A percentile compares a stretch with the other conserved stretches of the same genome.
Conservation (phyloP, 129 eudicot species). For the Saposhnikovia divaricata region DNA sequence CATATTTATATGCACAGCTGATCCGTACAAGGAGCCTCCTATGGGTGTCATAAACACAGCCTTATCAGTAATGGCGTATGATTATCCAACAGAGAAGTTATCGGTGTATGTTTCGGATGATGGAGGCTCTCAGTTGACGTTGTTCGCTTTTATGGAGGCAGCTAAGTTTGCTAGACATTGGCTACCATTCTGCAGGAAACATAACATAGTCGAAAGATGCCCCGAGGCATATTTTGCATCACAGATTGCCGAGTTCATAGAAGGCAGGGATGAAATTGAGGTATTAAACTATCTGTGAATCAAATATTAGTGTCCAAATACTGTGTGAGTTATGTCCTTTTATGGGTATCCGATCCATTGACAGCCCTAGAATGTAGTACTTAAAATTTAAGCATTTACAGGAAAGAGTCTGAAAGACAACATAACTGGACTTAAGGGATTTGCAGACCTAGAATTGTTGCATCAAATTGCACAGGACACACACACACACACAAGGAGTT, state of each 20-base stretch:
- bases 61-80: constrained; percentile 62
- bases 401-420: too few relatives aligned
- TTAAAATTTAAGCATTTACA: too few relatives aligned
- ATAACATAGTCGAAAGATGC: constrained; percentile 42
- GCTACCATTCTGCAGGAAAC: constrained; percentile 69
- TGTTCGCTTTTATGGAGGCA: constrained; percentile 77
- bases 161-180: constrained; percentile 60
- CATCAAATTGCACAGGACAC: too few relatives aligned
- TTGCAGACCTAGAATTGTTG: not conserved
- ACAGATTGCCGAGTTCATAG: not conserved
- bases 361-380: too few relatives aligned
- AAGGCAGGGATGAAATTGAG: constrained; percentile 36
- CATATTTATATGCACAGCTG: constrained; percentile 72
- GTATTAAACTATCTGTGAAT: constrained; percentile 18
- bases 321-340: too few relatives aligned
- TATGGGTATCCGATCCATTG: too few relatives aligned
- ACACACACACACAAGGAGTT: too few relatives aligned
- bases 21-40: constrained; percentile 65
- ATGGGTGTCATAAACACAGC: constrained; percentile 52
- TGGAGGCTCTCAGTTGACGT: constrained; percentile 62
- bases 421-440: not conserved
- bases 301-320: not conserved
- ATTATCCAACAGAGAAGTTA: constrained; percentile 66
- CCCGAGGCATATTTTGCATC: constrained; percentile 55
- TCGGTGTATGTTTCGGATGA: constrained; percentile 84